Conservation (phyloP, 148 eudicot species). For the Dysphania ambrosioides region DNA sequence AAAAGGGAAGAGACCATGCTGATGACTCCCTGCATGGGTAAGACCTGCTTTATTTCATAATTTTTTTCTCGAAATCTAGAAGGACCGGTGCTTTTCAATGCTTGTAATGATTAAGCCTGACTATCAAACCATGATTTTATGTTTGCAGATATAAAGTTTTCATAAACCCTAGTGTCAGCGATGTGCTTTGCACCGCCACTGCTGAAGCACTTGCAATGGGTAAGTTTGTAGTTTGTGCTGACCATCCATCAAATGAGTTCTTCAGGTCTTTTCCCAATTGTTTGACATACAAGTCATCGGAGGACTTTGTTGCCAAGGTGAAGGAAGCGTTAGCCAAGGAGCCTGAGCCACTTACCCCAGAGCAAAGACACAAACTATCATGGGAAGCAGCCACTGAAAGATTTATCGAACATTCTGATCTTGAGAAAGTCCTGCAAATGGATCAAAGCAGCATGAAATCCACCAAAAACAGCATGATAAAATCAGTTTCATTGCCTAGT, state of each 20-base stretch:
- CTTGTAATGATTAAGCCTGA: not conserved
- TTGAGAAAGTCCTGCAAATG: slow-evolving; percentile 49
- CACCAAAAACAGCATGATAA: slow-evolving; percentile 31
- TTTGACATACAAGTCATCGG: slow-evolving; percentile 71
- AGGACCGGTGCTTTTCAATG: not conserved
- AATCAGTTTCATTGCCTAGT: slow-evolving; percentile 68
- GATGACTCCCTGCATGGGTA: slow-evolving; percentile 95
- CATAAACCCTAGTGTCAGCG: slow-evolving; percentile 90
- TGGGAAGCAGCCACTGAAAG: slow-evolving; percentile 99
- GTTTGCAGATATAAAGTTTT: slow-evolving; percentile 86
- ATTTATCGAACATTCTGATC: slow-evolving; percentile 84
- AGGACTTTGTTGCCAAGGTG: slow-evolving; percentile 71
- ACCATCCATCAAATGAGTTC: slow-evolving; percentile 94
- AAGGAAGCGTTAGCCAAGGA: slow-evolving; percentile 83
- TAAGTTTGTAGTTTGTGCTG: slow-evolving; percentile 93
- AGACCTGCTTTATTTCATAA: slow-evolving; percentile 1
- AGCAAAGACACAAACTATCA: slow-evolving; percentile 70
- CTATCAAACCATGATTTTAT: not conserved
- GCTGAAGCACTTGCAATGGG: slow-evolving; percentile 99
- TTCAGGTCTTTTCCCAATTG: slow-evolving; percentile 92
- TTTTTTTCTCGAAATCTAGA: not conserved
- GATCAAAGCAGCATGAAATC: slow-evolving; percentile 17
- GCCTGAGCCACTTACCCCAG: slow-evolving; percentile 80
- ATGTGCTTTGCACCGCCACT: slow-evolving; percentile 97
- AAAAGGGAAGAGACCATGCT: slow-evolving; percentile 98